Conservation (phyloP, 768 basidiomycete genomes). For the Macrolepiota fuliginosa region DNA sequence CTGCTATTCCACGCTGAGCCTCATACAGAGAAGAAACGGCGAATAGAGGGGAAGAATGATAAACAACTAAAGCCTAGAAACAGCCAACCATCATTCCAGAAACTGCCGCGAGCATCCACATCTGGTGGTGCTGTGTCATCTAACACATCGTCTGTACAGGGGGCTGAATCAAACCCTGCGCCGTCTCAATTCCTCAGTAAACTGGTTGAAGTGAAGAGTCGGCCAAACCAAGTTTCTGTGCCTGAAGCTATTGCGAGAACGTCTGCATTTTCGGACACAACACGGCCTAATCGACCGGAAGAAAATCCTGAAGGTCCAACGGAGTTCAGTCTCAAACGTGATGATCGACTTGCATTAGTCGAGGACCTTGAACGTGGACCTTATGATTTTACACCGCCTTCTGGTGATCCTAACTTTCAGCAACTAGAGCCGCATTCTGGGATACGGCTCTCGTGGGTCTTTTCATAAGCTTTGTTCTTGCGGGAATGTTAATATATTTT, state of each 20-base stretch:
- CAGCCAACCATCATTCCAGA: conserved; percentile 4
- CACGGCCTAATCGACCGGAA: conserved; percentile 18
- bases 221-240: conserved; percentile 15
- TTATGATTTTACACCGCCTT: conserved; percentile 63
- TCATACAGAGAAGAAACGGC: conserved; percentile 40
- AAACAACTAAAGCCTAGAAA: conserved; percentile 6
- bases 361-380: conserved; percentile 82
- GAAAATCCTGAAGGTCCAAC: conserved; percentile 17
- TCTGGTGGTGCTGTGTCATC: conserved; percentile 4
- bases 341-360: conserved; percentile 67
- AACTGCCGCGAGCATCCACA: neutral
- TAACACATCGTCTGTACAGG: conserved; percentile 2
- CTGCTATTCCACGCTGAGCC: neutral
- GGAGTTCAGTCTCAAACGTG: conserved; percentile 31
- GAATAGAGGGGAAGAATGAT: conserved; percentile 25
- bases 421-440: conserved; percentile 88
- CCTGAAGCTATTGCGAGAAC: conserved; percentile 19
- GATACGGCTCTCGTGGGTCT: conserved; percentile 75
- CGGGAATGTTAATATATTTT: conserved; percentile 9
- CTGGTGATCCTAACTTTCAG: conserved; percentile 75
- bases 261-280: conserved; percentile 33
- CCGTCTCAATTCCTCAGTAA: conserved; percentile 55
- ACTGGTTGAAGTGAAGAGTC: conserved; percentile 37
- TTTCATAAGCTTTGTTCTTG: conserved; percentile 2
- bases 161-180: conserved; percentile 31